phyloP scores from a whole-genome alignment of 1,139 yeast species.

The Pichia sorboxylosa region DNA sequence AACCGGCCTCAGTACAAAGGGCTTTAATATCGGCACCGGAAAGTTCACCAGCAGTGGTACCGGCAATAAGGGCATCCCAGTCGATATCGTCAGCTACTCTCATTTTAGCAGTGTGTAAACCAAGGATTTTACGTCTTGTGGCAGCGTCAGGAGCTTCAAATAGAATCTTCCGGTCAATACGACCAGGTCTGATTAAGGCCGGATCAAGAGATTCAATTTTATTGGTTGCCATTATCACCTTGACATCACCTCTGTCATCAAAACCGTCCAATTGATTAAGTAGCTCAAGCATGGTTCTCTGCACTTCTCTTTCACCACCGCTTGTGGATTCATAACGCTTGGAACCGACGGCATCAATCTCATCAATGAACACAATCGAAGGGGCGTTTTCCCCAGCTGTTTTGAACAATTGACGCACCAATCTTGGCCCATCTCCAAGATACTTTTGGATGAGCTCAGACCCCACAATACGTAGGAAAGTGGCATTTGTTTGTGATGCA shows the following conservation, averaged over 20 bases:
- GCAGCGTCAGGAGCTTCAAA: constrained; percentile 93
- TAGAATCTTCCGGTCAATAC: constrained; percentile 93
- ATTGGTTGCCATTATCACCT: constrained; percentile 98
- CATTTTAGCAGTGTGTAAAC: constrained; percentile 94
- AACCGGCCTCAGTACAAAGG: constrained; percentile 71
- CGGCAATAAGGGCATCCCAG: constrained; percentile 77
- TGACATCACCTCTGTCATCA: constrained; percentile 96
- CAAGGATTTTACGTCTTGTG: constrained; percentile 86
- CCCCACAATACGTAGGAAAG: constrained; percentile 92
- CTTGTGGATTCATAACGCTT: constrained; percentile 92
- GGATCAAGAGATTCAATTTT: constrained; percentile 93
- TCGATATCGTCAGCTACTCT: constrained; percentile 78
- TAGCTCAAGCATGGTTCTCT: constrained; percentile 95
- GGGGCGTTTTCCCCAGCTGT: constrained; percentile 98
- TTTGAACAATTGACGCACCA: constrained; percentile 89
- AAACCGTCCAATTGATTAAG: constrained; percentile 96
- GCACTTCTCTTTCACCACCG: constrained; percentile 97
- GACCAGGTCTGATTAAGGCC: constrained; percentile 95
- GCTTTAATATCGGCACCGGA: constrained; percentile 99
- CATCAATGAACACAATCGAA: constrained; percentile 94
- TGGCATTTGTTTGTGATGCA: constrained; percentile 95
- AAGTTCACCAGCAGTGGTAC: constrained; percentile 90
- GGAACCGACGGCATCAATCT: constrained; percentile 97
- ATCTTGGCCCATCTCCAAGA: constrained; percentile 94
- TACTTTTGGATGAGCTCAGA: constrained; percentile 95